A percentile compares a stretch with the other conserved stretches of the same genome.
phyloP scores from a whole-genome alignment of 106 monocot genomes.

The Hemerocallis citrina region DNA sequence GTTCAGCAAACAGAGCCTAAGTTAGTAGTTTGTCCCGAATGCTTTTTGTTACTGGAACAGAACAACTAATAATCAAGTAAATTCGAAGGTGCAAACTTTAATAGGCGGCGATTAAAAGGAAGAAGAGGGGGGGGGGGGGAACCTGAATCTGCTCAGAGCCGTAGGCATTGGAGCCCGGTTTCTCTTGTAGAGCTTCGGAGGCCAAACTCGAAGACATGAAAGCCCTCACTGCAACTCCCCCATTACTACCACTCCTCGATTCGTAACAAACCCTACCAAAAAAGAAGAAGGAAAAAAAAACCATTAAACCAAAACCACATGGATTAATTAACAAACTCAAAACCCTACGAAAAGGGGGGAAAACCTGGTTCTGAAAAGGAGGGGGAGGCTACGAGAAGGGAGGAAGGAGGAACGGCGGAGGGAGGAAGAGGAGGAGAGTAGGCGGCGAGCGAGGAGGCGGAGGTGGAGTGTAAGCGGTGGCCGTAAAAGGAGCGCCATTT shows the following conservation, averaged over 20 bases:
- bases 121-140: too few species aligned
- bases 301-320: not conserved
- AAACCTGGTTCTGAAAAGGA: conserved; percentile 6
- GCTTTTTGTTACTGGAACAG: too few species aligned
- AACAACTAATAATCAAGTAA: too few species aligned
- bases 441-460: conserved; percentile 18
- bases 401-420: conserved; percentile 1
- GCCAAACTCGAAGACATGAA: conserved; percentile 44
- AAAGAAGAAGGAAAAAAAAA: not conserved
- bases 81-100: too few species aligned
- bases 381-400: not conserved
- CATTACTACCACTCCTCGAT: conserved; percentile 5
- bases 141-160: conserved; percentile 75
- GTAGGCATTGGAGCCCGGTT: conserved; percentile 28
- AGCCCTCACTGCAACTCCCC: conserved; percentile 26
- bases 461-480: conserved; percentile 23
- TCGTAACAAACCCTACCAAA: conserved; percentile 9
- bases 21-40: too few species aligned
- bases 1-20: too few species aligned
- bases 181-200: conserved; percentile 39
- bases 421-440: conserved; percentile 23
- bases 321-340: not conserved
- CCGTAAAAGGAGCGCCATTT: conserved; percentile 37
- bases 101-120: too few species aligned
- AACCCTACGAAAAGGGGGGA: not conserved